Conservation (phyloP, 305 asterid genomes). For the Petunia hybrid region DNA sequence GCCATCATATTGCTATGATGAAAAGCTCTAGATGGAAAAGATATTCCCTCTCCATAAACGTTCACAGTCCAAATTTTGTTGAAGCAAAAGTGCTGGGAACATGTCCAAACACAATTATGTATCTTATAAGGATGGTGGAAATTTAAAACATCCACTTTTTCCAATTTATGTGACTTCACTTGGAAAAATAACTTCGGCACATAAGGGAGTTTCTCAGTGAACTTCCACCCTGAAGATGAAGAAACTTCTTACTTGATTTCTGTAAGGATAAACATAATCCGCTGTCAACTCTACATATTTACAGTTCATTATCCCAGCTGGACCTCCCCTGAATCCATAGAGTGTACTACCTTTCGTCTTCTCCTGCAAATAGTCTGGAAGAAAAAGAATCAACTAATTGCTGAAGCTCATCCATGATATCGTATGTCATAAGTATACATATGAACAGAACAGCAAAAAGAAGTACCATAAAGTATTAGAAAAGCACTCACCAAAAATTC, state of each 20-base stretch:
- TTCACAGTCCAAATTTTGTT: not conserved
- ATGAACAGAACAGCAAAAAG: not conserved
- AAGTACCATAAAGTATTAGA: not conserved
- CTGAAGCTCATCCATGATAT: not conserved
- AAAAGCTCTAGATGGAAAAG: not conserved
- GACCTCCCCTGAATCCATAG: constrained; percentile 75
- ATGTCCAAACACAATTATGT: not conserved
- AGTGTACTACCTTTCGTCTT: constrained; percentile 59
- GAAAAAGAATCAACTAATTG: constrained; percentile 7
- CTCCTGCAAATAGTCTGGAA: constrained; percentile 59
- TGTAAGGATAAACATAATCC: constrained; percentile 60
- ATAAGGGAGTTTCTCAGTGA: not conserved
- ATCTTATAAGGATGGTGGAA: not conserved
- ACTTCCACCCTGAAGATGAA: constrained; percentile 26
- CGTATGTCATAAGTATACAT: not conserved
- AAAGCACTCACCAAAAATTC: constrained; percentile 58
- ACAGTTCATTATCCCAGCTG: constrained; percentile 74
- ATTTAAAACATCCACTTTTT: not conserved
- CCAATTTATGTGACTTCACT: not conserved
- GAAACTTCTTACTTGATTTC: constrained; percentile 60
- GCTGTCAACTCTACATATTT: constrained; percentile 65
- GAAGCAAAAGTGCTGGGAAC: not conserved
- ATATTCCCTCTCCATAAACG: not conserved
- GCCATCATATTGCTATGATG: constrained; percentile 20
- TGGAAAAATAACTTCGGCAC: not conserved